phyloP scores from a whole-genome alignment of 169 alveolate species.

The Plasmodium blacklocki region DNA sequence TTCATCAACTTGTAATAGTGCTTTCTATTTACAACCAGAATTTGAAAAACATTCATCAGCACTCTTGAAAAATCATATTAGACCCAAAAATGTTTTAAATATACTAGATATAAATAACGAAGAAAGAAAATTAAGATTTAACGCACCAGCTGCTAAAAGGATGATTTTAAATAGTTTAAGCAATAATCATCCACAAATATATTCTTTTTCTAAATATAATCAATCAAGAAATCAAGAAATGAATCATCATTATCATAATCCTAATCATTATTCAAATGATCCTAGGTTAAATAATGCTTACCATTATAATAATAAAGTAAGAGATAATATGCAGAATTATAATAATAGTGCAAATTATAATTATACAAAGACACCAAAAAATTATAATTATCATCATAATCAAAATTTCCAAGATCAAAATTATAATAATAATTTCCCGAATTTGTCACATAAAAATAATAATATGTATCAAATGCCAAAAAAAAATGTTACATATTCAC shows the following conservation, averaged over 20 bases:
- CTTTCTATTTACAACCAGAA: conserved; percentile 74
- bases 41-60: conserved; percentile 54
- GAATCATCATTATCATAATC: conserved; percentile 11
- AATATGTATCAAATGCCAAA: conserved; percentile 11
- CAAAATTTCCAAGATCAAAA: conserved; percentile 25
- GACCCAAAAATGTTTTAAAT: conserved; percentile 56
- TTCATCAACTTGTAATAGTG: conserved; percentile 64
- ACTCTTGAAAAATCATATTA: conserved; percentile 57
- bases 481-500: neutral
- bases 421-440: conserved; percentile 41
- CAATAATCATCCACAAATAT: conserved; percentile 65
- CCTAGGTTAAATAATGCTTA: neutral
- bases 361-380: conserved; percentile 15
- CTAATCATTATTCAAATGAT: conserved; percentile 1
- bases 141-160: conserved; percentile 72
- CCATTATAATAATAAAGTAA: neutral
- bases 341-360: neutral
- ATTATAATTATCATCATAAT: conserved; percentile 21
- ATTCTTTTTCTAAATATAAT: conserved; percentile 12
- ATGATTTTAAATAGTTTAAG: conserved; percentile 74
- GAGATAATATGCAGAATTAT: neutral
- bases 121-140: conserved; percentile 68
- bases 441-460: conserved; percentile 14
- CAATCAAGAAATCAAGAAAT: conserved; percentile 1
- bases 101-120: conserved; percentile 71